Conservation (phyloP, 495 filamentous ascomycete species). For the Penicillium paradoxum region DNA sequence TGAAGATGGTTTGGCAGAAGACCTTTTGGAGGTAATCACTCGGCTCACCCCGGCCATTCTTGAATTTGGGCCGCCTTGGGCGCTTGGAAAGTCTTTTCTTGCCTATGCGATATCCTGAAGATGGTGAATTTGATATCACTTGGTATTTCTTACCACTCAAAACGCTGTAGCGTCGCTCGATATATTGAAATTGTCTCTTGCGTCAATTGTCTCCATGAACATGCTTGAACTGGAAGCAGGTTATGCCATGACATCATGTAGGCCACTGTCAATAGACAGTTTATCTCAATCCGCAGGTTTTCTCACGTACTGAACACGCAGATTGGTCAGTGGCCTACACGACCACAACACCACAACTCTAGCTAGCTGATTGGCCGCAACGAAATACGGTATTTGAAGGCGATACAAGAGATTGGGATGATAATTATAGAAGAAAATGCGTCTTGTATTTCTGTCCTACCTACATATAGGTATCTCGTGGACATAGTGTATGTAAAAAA, state of each 20-base stretch:
- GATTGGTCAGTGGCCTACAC: too few relatives aligned
- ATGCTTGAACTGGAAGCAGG: not conserved
- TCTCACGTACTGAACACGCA: too few relatives aligned
- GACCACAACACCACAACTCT: too few relatives aligned
- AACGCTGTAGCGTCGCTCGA: too few relatives aligned
- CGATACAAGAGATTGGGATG: not conserved
- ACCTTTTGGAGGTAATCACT: not conserved
- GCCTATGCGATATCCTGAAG: not conserved
- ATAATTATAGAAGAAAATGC: not conserved
- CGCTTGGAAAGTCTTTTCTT: not conserved
- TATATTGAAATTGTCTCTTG: too few relatives aligned
- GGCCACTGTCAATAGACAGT: not conserved
- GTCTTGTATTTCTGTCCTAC: conserved; percentile 1
- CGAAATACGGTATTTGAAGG: not conserved
- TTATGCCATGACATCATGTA: not conserved
- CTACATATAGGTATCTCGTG: not conserved
- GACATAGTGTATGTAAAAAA: conserved; percentile 8
- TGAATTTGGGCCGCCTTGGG: not conserved
- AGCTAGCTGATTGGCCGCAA: not conserved
- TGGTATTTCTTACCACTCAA: not conserved
- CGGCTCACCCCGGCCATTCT: not conserved
- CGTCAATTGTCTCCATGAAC: not conserved
- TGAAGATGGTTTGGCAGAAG: not conserved
- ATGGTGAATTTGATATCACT: not conserved
- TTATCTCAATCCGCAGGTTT: not conserved